phyloP scores from a whole-genome alignment of 2,329 filamentous ascomycete species.

The Fusarium agapanthi region DNA sequence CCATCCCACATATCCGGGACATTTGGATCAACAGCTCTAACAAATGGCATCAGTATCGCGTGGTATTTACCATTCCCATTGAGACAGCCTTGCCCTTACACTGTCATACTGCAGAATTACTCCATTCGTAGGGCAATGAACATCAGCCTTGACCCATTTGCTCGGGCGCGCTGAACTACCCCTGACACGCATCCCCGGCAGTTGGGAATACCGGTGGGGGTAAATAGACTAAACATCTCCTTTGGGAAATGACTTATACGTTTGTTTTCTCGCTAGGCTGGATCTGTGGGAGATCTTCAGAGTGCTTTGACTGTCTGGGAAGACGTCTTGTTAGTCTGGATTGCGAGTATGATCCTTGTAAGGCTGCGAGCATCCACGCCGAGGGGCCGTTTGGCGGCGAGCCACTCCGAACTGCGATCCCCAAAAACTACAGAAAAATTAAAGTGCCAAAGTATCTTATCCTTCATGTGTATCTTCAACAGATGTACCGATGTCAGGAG shows the following conservation, averaged over 20 bases:
- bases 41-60: constrained; percentile 17
- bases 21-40: constrained; percentile 24
- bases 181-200: neutral
- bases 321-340: constrained; percentile 31
- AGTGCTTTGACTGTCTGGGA: neutral
- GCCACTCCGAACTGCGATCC: neutral
- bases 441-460: too few species aligned
- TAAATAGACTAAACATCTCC: neutral
- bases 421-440: neutral
- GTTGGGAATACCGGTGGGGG: neutral
- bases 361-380: neutral
- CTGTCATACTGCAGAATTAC: neutral
- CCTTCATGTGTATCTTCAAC: neutral
- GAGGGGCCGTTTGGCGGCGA: neutral
- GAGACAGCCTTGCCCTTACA: neutral
- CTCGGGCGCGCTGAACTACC: neutral
- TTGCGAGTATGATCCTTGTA: constrained; percentile 24
- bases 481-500: neutral
- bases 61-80: neutral
- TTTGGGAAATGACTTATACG: neutral
- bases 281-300: constrained; percentile 11
- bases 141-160: constrained; percentile 3
- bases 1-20: neutral
- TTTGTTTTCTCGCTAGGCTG: neutral
- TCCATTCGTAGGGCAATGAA: neutral